Percentiles rank a stretch among this genome's conserved stretches.
Conservation (phyloP, 2,329 filamentous ascomycete species). For the Penicillium rolfsii region DNA sequence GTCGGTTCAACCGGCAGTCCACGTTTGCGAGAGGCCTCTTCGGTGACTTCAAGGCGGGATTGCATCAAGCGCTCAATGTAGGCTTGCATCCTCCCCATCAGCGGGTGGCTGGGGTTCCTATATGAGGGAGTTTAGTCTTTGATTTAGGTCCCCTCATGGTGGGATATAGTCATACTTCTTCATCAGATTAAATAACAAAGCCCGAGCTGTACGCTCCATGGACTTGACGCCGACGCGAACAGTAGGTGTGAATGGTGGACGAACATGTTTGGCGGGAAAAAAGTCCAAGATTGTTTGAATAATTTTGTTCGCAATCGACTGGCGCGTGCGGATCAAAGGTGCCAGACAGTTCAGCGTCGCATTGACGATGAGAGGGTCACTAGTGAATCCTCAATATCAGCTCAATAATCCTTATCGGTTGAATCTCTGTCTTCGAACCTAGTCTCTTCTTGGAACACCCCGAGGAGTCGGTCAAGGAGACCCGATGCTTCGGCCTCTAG, state of each 20-base stretch:
- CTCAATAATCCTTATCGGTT: no score
- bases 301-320: slow-evolving; percentile 81
- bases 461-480: slow-evolving; percentile 83
- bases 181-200: slow-evolving; percentile 78
- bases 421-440: slow-evolving; percentile 58
- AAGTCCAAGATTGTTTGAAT: slow-evolving; percentile 84
- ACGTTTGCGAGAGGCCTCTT: slow-evolving; percentile 77
- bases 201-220: slow-evolving; percentile 89
- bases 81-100: slow-evolving; percentile 78
- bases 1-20: slow-evolving; percentile 70
- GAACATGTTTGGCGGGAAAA: slow-evolving; percentile 83
- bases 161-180: slow-evolving; percentile 64
- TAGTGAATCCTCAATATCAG: slow-evolving; percentile 42
- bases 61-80: slow-evolving; percentile 82
- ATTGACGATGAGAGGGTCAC: slow-evolving; percentile 85
- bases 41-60: slow-evolving; percentile 74
- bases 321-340: slow-evolving; percentile 78
- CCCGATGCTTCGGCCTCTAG: slow-evolving; percentile 93
- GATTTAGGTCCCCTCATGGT: neutral
- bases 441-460: slow-evolving; percentile 81
- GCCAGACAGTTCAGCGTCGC: slow-evolving; percentile 88
- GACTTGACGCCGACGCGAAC: slow-evolving; percentile 83
- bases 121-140: slow-evolving; percentile 26
- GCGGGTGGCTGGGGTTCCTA: slow-evolving; percentile 78
- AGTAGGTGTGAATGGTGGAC: slow-evolving; percentile 74